phyloP scores from a whole-genome alignment of 1,139 yeast species.

The Casaregolazyma lundiana region DNA sequence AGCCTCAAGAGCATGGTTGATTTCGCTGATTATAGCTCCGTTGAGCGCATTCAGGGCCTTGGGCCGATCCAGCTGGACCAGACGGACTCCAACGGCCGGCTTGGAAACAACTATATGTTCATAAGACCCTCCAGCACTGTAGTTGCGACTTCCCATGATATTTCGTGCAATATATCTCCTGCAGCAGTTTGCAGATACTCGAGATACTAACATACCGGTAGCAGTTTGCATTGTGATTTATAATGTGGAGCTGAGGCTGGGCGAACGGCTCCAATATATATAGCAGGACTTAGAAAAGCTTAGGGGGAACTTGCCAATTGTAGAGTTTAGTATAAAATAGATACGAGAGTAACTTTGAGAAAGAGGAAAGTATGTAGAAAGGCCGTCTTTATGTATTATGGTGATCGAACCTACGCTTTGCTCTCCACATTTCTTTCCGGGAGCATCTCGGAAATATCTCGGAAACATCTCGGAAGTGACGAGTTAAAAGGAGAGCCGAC shows the following conservation, averaged over 20 bases:
- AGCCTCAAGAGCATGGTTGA: constrained; percentile 37
- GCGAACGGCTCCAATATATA: not conserved
- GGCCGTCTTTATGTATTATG: no score
- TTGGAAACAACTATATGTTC: constrained; percentile 38
- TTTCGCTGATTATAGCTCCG: constrained; percentile 42
- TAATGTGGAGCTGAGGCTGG: not conserved
- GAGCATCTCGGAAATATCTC: no score
- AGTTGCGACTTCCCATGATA: constrained; percentile 14
- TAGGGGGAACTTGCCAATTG: no score
- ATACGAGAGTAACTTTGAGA: no score
- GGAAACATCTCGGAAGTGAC: no score
- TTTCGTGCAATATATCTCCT: constrained; percentile 1
- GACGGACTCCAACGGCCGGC: constrained; percentile 41
- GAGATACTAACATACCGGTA: not conserved
- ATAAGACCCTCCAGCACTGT: constrained; percentile 32
- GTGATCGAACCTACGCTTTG: no score
- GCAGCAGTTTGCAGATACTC: constrained; percentile 1
- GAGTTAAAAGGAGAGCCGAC: no score
- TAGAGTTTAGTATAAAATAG: no score
- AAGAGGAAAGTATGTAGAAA: no score
- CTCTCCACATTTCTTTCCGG: no score
- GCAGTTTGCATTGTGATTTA: not conserved
- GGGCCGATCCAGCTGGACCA: constrained; percentile 61
- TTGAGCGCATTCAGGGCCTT: constrained; percentile 61
- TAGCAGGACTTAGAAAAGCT: not conserved